phyloP scores from a whole-genome alignment of 768 basidiomycete genomes.

The Infundibulicybe gibba region DNA sequence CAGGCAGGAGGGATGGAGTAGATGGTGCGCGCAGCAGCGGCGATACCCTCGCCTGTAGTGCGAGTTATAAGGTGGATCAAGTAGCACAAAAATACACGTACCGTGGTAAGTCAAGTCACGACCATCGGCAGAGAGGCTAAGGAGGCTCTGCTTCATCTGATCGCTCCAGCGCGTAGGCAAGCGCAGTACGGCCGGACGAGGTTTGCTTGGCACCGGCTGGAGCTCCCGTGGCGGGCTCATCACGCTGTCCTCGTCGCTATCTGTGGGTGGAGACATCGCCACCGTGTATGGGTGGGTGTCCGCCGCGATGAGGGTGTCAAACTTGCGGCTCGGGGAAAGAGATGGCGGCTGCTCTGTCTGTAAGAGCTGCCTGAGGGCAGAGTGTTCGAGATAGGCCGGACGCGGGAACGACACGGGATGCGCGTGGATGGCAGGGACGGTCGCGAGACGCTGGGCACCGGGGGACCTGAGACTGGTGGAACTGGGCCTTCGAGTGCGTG shows the following conservation, averaged over 20 bases:
- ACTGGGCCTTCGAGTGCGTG: slow-evolving; percentile 45
- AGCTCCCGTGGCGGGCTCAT: slow-evolving; percentile 45
- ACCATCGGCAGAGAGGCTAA: slow-evolving; percentile 68
- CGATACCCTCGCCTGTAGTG: slow-evolving; percentile 62
- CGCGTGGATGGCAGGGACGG: slow-evolving; percentile 22
- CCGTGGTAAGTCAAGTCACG: slow-evolving; percentile 73
- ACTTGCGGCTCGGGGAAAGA: slow-evolving; percentile 34
- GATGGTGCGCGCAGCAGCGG: slow-evolving; percentile 80
- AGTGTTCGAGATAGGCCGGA: slow-evolving; percentile 75
- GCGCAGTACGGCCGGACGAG: slow-evolving; percentile 36
- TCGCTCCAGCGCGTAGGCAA: slow-evolving; percentile 82
- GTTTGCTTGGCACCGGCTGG: slow-evolving; percentile 19
- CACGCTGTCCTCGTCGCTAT: slow-evolving; percentile 68
- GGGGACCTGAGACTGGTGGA: slow-evolving; percentile 25
- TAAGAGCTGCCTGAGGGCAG: slow-evolving; percentile 66
- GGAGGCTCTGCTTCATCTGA: slow-evolving; percentile 50
- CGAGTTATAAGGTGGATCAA: slow-evolving; percentile 25
- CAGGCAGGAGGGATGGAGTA: slow-evolving; percentile 78
- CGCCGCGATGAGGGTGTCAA: slow-evolving; percentile 18
- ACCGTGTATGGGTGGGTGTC: slow-evolving; percentile 17
- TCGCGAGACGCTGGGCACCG: slow-evolving; percentile 22
- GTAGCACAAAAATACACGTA: slow-evolving; percentile 19
- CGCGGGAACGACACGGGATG: slow-evolving; percentile 49
- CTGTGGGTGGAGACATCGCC: slow-evolving; percentile 38
- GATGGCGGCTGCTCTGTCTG: slow-evolving; percentile 47